Base-by-base conservation (phyloP, 2,329 filamentous ascomycete genomes). In the Tolypocladium endophyticum region DNA sequence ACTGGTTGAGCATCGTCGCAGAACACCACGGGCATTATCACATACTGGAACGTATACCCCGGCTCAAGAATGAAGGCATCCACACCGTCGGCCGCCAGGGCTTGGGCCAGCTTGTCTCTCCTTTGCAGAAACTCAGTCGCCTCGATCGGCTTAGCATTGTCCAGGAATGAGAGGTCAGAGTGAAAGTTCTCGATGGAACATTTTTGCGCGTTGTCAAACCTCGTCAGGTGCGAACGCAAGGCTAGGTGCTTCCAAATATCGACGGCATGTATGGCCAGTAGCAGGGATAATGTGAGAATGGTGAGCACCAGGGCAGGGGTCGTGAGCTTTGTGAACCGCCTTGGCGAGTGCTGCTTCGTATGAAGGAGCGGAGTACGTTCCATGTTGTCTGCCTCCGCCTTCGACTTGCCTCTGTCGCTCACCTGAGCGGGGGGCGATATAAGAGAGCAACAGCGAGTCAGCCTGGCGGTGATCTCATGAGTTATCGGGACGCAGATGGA, bases 121-220 rank as follows among this genome's bases (percentile, higher is more conserved):
- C 84, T 79, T 23, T 76, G 66, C 4, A 85, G 69, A 63, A 82
- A 87, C 62, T 87, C 84, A 0, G 73, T 70, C 0, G 77, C 61
- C 2, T 72, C 62, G 39, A 84, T 81, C 2, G 80, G 79, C 3
- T 70, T 64, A 1, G 79, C 81, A 2, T 67, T 64, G 16, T 81
- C 71, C 2, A 86, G 72, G 62, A 85, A 86, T 2, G 75, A 76
- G 6, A 81, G 71, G 56, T 79, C 75, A 6, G 74, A 73, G 23
- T 76, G 76, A 16, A 83, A 70, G 54, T 79, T 83, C 41, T 75
- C 64, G 60, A 84, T 81, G 18, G 83, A 77, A 66, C 84, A 87
- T 70, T 69, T 62, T 52, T 68, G 67, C 5, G 65, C 67, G 6
- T 61, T 23, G 1, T 41, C 36, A 23, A 59, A 20, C 16, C 25